A percentile compares a stretch with the other conserved stretches of the same genome.
Conservation (phyloP, 495 filamentous ascomycete genomes). For the Bryoglossum gracile region DNA sequence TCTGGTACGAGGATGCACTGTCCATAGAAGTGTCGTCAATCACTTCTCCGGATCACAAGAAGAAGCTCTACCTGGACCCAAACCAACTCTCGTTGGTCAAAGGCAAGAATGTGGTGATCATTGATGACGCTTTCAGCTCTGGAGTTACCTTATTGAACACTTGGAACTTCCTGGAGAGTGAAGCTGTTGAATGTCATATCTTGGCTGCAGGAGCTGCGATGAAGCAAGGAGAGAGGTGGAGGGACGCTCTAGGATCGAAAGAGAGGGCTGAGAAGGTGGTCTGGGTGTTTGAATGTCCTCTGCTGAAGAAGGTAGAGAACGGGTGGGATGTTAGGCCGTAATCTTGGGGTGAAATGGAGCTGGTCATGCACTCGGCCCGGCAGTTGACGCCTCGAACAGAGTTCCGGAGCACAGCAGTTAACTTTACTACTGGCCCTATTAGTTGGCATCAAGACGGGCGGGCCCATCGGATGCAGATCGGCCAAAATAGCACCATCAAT, state of each 20-base stretch:
- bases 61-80: constrained; percentile 21
- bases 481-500: no score
- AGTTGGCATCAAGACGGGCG: no score
- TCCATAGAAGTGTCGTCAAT: constrained; percentile 19
- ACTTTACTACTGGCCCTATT: no score
- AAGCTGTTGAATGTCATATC: constrained; percentile 10
- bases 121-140: constrained; percentile 23
- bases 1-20: constrained; percentile 18
- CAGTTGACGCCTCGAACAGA: no score
- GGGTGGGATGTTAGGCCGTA: constrained; percentile 19
- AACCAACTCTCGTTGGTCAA: constrained; percentile 16
- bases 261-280: constrained; percentile 12
- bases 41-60: constrained; percentile 14
- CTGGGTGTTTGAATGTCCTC: constrained; percentile 21
- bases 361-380: no score
- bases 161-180: constrained; percentile 22
- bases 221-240: constrained; percentile 22
- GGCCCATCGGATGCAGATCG: no score
- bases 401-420: no score
- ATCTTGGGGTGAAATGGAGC: no score
- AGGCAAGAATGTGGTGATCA: constrained; percentile 13
- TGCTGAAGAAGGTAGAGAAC: constrained; percentile 12
- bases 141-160: constrained; percentile 15
- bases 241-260: constrained; percentile 2
- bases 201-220: constrained; percentile 13